Percentiles rank a stretch among this genome's conserved stretches.
phyloP scores from a whole-genome alignment of 2,329 filamentous ascomycete genomes.

The Magnaporthiopsis rhizophila region DNA sequence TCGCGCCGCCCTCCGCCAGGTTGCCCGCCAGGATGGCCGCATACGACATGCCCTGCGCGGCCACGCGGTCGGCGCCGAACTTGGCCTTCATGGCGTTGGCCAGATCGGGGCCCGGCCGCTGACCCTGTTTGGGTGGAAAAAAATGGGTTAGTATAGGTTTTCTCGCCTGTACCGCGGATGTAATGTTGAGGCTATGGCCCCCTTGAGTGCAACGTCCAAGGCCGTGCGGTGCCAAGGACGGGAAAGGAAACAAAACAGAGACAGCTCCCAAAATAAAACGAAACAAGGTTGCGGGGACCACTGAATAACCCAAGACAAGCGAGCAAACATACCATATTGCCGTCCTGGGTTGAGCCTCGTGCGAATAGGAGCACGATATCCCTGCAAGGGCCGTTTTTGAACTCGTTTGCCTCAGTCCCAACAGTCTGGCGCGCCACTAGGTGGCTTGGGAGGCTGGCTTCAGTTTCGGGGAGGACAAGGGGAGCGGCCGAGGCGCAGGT shows the following conservation, averaged over 20 bases:
- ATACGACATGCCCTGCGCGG: constrained; percentile 19
- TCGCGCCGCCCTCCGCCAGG: constrained; percentile 20
- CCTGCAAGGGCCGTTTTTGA: not conserved
- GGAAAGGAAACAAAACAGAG: too few relatives aligned
- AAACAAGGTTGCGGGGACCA: not conserved
- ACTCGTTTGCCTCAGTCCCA: constrained; percentile 2
- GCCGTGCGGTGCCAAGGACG: too few relatives aligned
- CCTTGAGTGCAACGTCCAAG: too few relatives aligned
- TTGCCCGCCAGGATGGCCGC: constrained; percentile 21
- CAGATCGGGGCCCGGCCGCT: constrained; percentile 1
- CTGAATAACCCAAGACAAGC: too few relatives aligned
- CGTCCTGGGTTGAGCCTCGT: not conserved
- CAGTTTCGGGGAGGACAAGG: not conserved
- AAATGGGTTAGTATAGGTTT: not conserved
- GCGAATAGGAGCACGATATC: constrained; percentile 3
- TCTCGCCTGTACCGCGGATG: too few relatives aligned
- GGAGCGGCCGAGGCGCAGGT: constrained; percentile 3
- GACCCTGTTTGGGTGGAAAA: constrained; percentile 1
- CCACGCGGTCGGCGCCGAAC: constrained; percentile 13
- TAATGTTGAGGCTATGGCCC: too few relatives aligned
- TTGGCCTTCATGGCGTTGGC: constrained; percentile 14
- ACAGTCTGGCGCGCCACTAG: not conserved
- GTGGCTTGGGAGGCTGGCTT: too few relatives aligned
- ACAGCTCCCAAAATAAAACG: not conserved
- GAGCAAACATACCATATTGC: constrained; percentile 1